These are phyloP conservation scores for Leptographium radiaticola DNA, from an alignment of 2,329 filamentous ascomycete genomes.

Conservation along the genomic window DNA sequence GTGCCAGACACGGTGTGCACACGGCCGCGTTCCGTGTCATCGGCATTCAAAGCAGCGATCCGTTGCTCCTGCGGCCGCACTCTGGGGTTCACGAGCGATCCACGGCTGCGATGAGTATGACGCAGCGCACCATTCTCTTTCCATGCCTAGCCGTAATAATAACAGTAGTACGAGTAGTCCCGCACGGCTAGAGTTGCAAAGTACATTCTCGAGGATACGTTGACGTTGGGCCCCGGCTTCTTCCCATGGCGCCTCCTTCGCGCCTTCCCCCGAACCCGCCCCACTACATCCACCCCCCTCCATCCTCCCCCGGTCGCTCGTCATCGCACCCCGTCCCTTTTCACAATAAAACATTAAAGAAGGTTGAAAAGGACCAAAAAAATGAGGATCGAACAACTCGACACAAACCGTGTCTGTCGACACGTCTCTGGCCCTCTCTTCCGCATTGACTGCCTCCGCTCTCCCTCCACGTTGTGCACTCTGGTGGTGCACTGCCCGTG, in stretches of 20 bases:
- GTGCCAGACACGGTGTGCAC: neutral
- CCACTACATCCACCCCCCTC: constrained; percentile 1
- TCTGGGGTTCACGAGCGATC: no score
- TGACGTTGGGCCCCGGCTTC: neutral
- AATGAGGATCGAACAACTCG: neutral
- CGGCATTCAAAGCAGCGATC: neutral
- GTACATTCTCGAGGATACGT: neutral
- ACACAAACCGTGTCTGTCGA: neutral
- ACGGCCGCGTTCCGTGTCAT: neutral
- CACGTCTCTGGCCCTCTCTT: neutral
- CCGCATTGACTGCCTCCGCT: neutral
- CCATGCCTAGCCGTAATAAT: no score
- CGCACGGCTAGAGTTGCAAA: no score
- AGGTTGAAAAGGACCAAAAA: neutral
- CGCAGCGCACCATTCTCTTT: no score
- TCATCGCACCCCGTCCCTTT: constrained; percentile 7
- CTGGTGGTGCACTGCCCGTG: neutral
- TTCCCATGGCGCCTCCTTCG: neutral
- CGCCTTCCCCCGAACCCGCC: neutral
- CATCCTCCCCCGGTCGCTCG: constrained; percentile 5
- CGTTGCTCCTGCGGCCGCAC: no score
- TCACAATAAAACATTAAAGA: neutral
- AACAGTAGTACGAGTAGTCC: no score
- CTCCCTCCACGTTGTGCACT: neutral
- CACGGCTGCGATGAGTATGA: no score